A percentile compares a stretch with the other conserved stretches of the same genome.
These are phyloP conservation scores for Vigna hirtella DNA, from an alignment of 306 rosid genomes.

Conservation along the genomic window DNA sequence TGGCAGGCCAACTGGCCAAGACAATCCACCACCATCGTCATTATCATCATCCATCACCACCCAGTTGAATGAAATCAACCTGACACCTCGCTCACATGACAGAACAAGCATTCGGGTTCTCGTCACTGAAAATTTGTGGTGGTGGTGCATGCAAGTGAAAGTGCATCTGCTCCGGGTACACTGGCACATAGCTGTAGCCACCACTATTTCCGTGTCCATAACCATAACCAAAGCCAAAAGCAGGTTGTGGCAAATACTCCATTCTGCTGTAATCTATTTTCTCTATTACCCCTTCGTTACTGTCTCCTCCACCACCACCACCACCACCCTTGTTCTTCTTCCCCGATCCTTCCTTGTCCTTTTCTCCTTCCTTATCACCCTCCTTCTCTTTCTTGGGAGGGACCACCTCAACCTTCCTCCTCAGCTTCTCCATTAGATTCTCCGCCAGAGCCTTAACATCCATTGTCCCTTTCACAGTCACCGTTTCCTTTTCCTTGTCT, in stretches of 20 bases:
- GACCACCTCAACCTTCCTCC: conserved; percentile 68
- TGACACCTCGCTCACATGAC: conserved; percentile 64
- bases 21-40: neutral
- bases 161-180: conserved; percentile 48
- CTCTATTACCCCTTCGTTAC: conserved; percentile 36
- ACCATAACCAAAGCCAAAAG: conserved; percentile 38
- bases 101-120: conserved; percentile 90
- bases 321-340: conserved; percentile 47
- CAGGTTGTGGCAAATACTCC: conserved; percentile 44
- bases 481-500: conserved; percentile 69
- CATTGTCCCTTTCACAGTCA: conserved; percentile 78
- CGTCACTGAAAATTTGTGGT: conserved; percentile 87
- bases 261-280: conserved; percentile 35
- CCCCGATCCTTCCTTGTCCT: conserved; percentile 36
- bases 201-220: conserved; percentile 15
- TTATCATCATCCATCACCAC: neutral
- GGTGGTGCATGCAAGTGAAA: conserved; percentile 53
- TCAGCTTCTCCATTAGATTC: conserved; percentile 58
- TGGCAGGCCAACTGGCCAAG: neutral
- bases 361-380: conserved; percentile 19
- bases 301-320: conserved; percentile 27
- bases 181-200: conserved; percentile 43
- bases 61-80: conserved; percentile 22
- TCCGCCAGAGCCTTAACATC: conserved; percentile 66
- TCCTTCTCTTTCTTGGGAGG: conserved; percentile 72